Conservation (phyloP, 176 grass and related monocot species). For the Neostapfia colusana region DNA sequence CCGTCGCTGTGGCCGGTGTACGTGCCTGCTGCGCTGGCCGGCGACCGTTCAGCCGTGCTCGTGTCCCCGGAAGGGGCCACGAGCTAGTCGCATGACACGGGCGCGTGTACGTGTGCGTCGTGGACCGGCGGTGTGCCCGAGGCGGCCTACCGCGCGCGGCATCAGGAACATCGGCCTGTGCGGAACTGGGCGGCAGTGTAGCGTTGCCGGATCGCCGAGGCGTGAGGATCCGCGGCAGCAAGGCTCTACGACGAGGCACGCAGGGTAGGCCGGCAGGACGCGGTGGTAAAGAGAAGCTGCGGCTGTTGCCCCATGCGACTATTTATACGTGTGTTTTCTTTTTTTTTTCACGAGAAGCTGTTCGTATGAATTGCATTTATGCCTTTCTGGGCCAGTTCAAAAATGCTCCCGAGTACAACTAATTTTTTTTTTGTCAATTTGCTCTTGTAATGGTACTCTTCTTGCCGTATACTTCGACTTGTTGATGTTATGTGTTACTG, state of each 20-base stretch:
- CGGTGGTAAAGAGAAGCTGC: constrained; percentile 32
- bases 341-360: background rate
- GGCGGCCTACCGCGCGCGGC: too few species aligned
- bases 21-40: background rate
- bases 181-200: background rate
- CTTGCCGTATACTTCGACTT: too few species aligned
- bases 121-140: constrained; percentile 10
- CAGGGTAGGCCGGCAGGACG: background rate
- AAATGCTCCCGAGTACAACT: too few species aligned
- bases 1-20: background rate
- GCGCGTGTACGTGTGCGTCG: background rate
- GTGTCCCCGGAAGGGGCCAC: background rate
- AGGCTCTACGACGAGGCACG: constrained; percentile 38
- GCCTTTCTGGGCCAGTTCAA: background rate
- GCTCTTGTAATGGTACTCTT: too few species aligned
- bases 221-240: background rate
- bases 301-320: constrained; percentile 27
- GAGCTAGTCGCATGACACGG: background rate
- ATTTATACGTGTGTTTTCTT: background rate
- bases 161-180: background rate
- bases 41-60: background rate
- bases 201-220: background rate
- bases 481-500: too few species aligned
- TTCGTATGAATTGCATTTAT: constrained; percentile 12
- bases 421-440: too few species aligned